Evolutionary conservation across 768 basidiomycete genomes (phyloP).

Genomic region (Multifurca ochricompacta): DNA sequence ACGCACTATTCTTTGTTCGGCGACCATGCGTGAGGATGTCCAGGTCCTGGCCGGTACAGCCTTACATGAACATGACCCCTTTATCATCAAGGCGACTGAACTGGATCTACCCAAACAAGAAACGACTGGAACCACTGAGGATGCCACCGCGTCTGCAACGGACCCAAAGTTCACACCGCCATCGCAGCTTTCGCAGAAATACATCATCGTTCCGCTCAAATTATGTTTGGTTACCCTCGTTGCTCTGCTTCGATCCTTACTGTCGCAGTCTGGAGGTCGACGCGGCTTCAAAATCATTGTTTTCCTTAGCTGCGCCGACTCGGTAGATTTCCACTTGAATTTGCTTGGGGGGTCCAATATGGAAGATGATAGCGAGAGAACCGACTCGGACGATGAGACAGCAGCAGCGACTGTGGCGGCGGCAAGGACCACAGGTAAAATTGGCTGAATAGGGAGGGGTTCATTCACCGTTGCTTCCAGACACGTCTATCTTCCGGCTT

Average conservation of each 20-base stretch:
- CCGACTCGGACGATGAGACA: constrained; percentile 24
- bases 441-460: constrained; percentile 45
- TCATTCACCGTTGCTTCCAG: constrained; percentile 71
- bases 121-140: constrained; percentile 22
- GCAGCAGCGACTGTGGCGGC: too few species aligned
- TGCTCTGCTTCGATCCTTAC: constrained; percentile 74
- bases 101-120: constrained; percentile 31
- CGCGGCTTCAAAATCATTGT: constrained; percentile 77
- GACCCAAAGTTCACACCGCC: constrained; percentile 81
- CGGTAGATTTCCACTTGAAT: constrained; percentile 95
- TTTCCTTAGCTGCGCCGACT: constrained; percentile 94
- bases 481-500: constrained; percentile 75
- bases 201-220: constrained; percentile 84
- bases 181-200: constrained; percentile 88
- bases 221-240: constrained; percentile 88
- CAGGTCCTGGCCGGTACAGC: constrained; percentile 85
- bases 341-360: constrained; percentile 43
- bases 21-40: constrained; percentile 92
- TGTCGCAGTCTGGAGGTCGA: constrained; percentile 48
- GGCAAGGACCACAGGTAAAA: constrained; percentile 14
- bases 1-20: constrained; percentile 90
- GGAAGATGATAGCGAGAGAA: constrained; percentile 8
- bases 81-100: constrained; percentile 74
- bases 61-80: constrained; percentile 63
- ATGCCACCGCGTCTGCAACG: constrained; percentile 22